These are phyloP conservation scores for Yamadazyma diospyri DNA, from an alignment of 1,139 yeast genomes.

Conservation along the genomic window DNA sequence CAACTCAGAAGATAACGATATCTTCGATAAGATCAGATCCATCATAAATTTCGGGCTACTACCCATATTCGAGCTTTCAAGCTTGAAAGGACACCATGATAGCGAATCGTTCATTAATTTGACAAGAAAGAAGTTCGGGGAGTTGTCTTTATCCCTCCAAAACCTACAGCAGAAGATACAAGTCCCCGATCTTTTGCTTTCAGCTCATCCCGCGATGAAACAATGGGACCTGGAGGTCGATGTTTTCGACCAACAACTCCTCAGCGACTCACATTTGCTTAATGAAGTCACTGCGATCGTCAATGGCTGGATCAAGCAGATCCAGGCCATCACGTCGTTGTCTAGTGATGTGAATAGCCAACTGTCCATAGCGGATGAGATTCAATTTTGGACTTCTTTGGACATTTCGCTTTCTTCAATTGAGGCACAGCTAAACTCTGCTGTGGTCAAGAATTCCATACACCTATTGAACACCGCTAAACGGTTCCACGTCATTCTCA, in stretches of 20 bases:
- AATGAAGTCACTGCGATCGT: conserved; percentile 66
- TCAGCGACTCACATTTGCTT: conserved; percentile 53
- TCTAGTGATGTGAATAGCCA: conserved; percentile 10
- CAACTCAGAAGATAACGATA: conserved; percentile 15
- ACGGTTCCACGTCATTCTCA: conserved; percentile 73
- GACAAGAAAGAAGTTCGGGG: conserved; percentile 65
- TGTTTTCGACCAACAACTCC: conserved; percentile 18
- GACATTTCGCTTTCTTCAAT: conserved; percentile 59
- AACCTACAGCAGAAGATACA: conserved; percentile 68
- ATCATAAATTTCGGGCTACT: conserved; percentile 47
- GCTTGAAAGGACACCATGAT: conserved; percentile 13
- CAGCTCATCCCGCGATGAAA: conserved; percentile 53
- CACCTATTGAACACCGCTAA: conserved; percentile 66
- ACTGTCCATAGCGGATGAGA: conserved; percentile 57
- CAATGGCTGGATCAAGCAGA: conserved; percentile 68
- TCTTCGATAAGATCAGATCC: conserved; percentile 57
- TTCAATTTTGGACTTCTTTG: conserved; percentile 76
- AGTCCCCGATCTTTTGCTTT: conserved; percentile 57
- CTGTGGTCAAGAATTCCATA: conserved; percentile 56
- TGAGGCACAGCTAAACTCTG: conserved; percentile 53
- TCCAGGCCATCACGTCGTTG: conserved; percentile 55
- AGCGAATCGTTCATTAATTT: conserved; percentile 20
- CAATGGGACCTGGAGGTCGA: conserved; percentile 23
- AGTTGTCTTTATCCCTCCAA: conserved; percentile 63
- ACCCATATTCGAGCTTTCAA: conserved; percentile 33